Evolutionary conservation across 2,329 filamentous ascomycete genomes (phyloP), one percentile per base, ranked within the genome.

Genomic region (Trichophyton rubrum): DNA sequence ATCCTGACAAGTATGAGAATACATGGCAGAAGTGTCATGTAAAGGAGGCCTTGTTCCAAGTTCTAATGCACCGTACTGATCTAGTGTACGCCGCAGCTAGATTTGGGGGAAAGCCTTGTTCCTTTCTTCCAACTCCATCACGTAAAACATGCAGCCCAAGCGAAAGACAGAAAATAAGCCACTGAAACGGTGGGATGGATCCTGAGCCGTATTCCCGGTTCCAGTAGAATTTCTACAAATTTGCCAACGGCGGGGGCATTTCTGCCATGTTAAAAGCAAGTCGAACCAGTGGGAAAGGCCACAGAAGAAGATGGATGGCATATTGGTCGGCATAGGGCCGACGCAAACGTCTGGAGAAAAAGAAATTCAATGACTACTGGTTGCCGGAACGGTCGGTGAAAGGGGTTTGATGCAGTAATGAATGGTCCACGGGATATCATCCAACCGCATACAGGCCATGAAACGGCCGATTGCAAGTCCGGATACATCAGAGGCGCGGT

Each of bases 121-220:
- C 49, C 27, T 55, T 35, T 35, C 49, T 33, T 35, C 24, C 49
- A 55, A 33, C 49, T 15, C 49, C 49, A 20, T 55, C 9, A 55
- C 30, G 49, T 55, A 55, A 35, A 35, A 20, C 7, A 33, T 55
- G 49, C 49, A 55, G 33, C 6, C 45, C 24, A 55, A 55, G 27
- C 24, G 49, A 55, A 24, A 55, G 49, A 27, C 49, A 55, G 27
- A 17, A 55, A 55, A n/a, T 8, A 55, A 55, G 49, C 27, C 27
- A 55, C 49, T 55, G 49, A n/a, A 55, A 55, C 49, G 27, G 15
- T 35, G n/a, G 11, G 13, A n/a, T 55, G 49, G 15, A 55, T n/a
- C 30, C 49, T 55, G 30, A n/a, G 49, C 49, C 49, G 49, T 35
- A 13, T 55, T 55, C 49, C 49, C 49, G 49, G 49, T 55, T 55